Conservation (phyloP, 306 rosid species). For the Heteromeles arbutifolia region DNA sequence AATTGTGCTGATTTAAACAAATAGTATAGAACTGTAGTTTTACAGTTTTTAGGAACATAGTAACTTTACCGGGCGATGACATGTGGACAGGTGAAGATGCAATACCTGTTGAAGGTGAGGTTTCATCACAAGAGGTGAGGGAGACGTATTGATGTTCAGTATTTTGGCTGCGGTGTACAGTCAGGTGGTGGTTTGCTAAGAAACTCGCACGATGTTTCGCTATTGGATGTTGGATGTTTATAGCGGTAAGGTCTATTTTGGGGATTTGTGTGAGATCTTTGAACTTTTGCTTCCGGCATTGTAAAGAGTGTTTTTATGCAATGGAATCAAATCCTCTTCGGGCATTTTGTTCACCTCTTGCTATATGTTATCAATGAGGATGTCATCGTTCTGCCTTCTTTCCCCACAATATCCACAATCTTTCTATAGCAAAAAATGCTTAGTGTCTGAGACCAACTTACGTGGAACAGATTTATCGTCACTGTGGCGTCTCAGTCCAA, state of each 20-base stretch:
- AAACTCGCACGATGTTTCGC: slow-evolving; percentile 14
- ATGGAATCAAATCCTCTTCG: slow-evolving; percentile 12
- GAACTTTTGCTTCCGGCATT: slow-evolving; percentile 14
- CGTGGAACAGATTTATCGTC: too few relatives aligned
- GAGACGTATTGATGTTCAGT: slow-evolving; percentile 14
- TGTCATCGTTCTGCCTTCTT: neutral
- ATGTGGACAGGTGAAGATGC: slow-evolving; percentile 78
- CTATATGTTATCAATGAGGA: neutral
- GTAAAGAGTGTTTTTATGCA: slow-evolving; percentile 12
- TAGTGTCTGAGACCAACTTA: too few relatives aligned
- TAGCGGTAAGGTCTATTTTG: slow-evolving; percentile 53
- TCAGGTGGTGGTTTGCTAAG: slow-evolving; percentile 14
- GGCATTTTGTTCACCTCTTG: neutral
- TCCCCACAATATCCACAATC: neutral
- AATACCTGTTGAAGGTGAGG: slow-evolving; percentile 84
- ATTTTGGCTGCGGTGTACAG: slow-evolving; percentile 20
- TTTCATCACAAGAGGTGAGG: slow-evolving; percentile 78
- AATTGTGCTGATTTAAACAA: neutral
- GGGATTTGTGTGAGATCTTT: slow-evolving; percentile 43
- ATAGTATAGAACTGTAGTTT: neutral
- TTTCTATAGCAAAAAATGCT: too few relatives aligned
- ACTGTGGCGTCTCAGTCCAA: neutral
- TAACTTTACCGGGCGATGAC: neutral
- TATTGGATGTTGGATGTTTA: neutral
- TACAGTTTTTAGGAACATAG: neutral